These are phyloP conservation scores for Flaveria sonorensis DNA, from an alignment of 129 eudicot genomes.

Conservation along the genomic window DNA sequence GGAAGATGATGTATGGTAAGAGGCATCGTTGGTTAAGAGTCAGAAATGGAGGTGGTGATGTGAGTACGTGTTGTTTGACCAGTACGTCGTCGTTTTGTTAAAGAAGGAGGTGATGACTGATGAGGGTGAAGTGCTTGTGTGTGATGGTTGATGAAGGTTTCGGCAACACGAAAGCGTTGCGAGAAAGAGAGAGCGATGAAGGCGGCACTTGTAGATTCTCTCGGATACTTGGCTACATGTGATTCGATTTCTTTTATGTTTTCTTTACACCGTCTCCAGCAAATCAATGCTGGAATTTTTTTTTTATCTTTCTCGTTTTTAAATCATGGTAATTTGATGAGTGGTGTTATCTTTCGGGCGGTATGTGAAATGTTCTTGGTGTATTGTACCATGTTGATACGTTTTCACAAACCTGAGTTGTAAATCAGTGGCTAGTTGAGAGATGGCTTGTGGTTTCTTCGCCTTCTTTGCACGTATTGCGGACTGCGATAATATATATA, in stretches of 20 bases:
- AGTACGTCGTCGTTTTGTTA: conserved; percentile 44
- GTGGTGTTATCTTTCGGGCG: too few relatives aligned
- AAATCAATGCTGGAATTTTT: too few relatives aligned
- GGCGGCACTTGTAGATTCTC: conserved; percentile 26
- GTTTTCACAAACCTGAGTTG: too few relatives aligned
- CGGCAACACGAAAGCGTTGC: conserved; percentile 23
- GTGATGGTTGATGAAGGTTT: conserved; percentile 32
- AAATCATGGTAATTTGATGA: too few relatives aligned
- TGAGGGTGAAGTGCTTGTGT: conserved; percentile 3
- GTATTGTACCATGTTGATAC: too few relatives aligned
- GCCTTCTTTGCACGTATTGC: too few relatives aligned
- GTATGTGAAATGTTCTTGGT: too few relatives aligned
- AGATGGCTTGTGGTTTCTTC: too few relatives aligned
- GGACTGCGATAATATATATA: too few relatives aligned
- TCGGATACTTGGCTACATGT: conserved; percentile 26
- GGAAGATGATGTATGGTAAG: not conserved
- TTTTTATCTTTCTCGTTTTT: too few relatives aligned
- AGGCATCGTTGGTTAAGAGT: conserved; percentile 15
- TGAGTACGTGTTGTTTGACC: conserved; percentile 27
- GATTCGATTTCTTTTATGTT: not conserved
- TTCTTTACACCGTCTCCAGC: too few relatives aligned
- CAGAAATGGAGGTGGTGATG: conserved; percentile 18
- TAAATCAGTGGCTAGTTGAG: too few relatives aligned
- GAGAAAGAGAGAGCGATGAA: conserved; percentile 27
- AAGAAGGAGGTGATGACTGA: not conserved